Evolutionary conservation across 1,139 yeast genomes (phyloP), one percentile per base, ranked within the genome.

Genomic region (Williopsis jadinii): DNA sequence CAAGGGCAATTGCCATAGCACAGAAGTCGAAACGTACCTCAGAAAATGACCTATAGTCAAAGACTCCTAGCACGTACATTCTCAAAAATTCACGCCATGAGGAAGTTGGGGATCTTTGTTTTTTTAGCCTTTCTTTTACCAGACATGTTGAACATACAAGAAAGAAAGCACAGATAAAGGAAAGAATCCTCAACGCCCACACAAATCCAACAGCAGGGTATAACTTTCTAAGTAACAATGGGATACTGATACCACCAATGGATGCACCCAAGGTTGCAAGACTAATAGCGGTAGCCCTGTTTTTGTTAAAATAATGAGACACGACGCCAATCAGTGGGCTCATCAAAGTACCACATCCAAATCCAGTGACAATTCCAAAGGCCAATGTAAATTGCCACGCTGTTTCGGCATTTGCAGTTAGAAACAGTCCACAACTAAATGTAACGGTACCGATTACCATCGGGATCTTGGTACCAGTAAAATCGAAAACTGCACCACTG

Each of bases 201-300:
- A 62, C 63, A 53, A 67, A 80, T 0, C 86, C 86, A 28, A 75
- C 64, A 29, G 57, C 49, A 1, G 60, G 64, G 53, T 75, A 78
- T 33, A 80, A 62, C 31, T 64, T 60, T 51, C 80, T 70, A 42
- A 80, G 64, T 70, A 79, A 66, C 27, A 80, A 58, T 2, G 87
- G 82, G 54, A 78, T 75, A 2, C 75, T 61, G 27, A 78, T 70
- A 37, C 85, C 85, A n/a, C 90, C 90, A 8, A 79, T 58, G 30
- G 80, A 70, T 1, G 87, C 86, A n/a, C 87, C 86, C 51, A 73
- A 71, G 6, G 81, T 73, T 1, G 82, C 82, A 2, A 77, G 54
- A 1, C 84, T 77, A 38, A 76, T 56, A 6, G 84, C 85, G 45
- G 73, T 59, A 2, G 81, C 88, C 43, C 88, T 63, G 45, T 68